These are phyloP conservation scores for Amphibolis antarctica DNA, from an alignment of 106 monocot species.

Conservation along the genomic window DNA sequence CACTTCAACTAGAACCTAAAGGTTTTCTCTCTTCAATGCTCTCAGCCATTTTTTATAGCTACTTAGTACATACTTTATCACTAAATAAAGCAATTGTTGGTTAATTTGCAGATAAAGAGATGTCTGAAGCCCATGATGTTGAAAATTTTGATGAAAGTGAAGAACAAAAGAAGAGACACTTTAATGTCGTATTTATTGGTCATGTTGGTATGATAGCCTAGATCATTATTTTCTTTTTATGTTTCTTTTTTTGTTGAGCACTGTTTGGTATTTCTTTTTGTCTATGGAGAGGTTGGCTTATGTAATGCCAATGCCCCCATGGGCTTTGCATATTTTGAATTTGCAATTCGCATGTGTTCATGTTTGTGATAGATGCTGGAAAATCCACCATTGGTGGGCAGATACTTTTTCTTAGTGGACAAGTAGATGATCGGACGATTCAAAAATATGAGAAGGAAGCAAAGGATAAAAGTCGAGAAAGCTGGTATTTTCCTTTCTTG, in stretches of 20 bases:
- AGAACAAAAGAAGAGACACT: constrained; percentile 49
- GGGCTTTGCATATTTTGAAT: not conserved
- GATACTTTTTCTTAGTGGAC: constrained; percentile 93
- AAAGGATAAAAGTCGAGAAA: constrained; percentile 97
- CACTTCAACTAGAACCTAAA: constrained; percentile 52
- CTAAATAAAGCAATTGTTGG: not conserved
- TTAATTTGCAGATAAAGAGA: constrained; percentile 18
- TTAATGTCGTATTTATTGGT: constrained; percentile 92
- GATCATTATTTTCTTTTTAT: not conserved
- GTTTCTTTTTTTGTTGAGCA: not conserved
- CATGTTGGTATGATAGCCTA: constrained; percentile 64
- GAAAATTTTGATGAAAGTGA: constrained; percentile 32
- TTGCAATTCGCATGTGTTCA: not conserved
- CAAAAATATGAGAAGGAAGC: constrained; percentile 99
- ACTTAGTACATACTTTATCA: not conserved
- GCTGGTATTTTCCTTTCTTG: constrained; percentile 39
- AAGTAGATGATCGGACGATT: constrained; percentile 95
- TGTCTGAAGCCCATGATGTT: constrained; percentile 16
- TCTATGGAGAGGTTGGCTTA: not conserved
- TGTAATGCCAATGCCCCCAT: not conserved
- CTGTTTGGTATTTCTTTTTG: not conserved
- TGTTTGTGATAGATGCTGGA: constrained; percentile 65
- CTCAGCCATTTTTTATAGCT: not conserved
- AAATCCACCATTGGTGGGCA: constrained; percentile 94
- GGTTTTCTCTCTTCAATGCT: constrained; percentile 21